Conservation (phyloP, 768 basidiomycete species). For the Leccinum ochraceum region DNA sequence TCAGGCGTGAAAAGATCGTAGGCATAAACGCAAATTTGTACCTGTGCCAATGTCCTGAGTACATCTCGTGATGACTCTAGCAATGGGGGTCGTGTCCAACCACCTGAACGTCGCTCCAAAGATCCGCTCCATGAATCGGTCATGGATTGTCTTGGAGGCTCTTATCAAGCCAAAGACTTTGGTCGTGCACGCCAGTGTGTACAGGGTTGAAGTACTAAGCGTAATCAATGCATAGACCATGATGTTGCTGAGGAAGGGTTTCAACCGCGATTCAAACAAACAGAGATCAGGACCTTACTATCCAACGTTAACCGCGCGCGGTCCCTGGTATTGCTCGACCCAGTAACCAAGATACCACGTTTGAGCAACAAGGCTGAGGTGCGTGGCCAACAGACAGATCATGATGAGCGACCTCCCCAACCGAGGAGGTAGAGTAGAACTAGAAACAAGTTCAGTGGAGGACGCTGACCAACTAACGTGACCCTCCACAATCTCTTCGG, state of each 20-base stretch:
- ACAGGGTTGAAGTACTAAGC: slow-evolving; percentile 32
- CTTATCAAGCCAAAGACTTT: slow-evolving; percentile 49
- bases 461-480: no score
- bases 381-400: no score
- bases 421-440: no score
- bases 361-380: no score
- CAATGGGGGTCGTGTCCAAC: slow-evolving; percentile 42
- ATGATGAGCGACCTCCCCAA: no score
- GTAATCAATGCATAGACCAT: slow-evolving; percentile 42
- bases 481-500: no score
- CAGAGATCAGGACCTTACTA: slow-evolving; percentile 27
- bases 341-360: no score
- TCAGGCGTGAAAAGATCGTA: neutral
- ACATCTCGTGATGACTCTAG: slow-evolving; percentile 34
- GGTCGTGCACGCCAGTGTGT: slow-evolving; percentile 35
- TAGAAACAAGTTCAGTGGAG: no score
- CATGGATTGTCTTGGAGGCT: slow-evolving; percentile 57
- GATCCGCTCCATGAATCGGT: slow-evolving; percentile 50
- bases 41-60: slow-evolving; percentile 51
- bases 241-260: slow-evolving; percentile 44
- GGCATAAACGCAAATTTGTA: neutral
- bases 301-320: slow-evolving; percentile 33
- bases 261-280: neutral
- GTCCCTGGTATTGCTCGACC: slow-evolving; percentile 29
- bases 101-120: slow-evolving; percentile 64